Conservation (phyloP, 306 rosid genomes). For the Pyrus bretschneideri region DNA sequence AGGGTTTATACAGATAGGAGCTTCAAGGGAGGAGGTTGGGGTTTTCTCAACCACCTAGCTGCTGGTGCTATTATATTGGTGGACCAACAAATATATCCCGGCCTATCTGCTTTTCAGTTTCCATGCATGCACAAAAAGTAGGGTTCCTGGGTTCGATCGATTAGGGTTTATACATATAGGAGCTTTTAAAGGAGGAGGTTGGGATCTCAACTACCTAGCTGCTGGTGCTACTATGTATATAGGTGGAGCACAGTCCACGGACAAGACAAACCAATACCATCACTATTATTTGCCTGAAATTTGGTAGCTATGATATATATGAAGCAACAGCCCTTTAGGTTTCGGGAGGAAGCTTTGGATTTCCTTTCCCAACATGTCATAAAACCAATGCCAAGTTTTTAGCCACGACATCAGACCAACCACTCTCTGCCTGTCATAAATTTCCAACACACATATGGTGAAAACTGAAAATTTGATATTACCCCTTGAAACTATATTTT, state of each 20-base stretch:
- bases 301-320: constrained; percentile 1
- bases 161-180: neutral
- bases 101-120: neutral
- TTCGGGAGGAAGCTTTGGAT: constrained; percentile 1
- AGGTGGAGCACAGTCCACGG: constrained; percentile 12
- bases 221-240: neutral
- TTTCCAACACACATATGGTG: neutral
- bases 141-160: neutral
- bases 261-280: neutral
- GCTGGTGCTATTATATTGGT: too few species aligned
- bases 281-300: constrained; percentile 3
- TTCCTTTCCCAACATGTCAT: neutral
- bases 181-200: neutral
- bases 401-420: constrained; percentile 1
- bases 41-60: too few species aligned
- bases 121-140: neutral
- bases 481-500: too few species aligned
- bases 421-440: constrained; percentile 4
- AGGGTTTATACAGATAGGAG: too few species aligned
- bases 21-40: too few species aligned
- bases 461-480: too few species aligned
- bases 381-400: neutral
- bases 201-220: constrained; percentile 2
- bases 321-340: neutral
- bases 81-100: too few species aligned